phyloP scores from a whole-genome alignment of 495 filamentous ascomycete species.

The Chaetomium fimeti region DNA sequence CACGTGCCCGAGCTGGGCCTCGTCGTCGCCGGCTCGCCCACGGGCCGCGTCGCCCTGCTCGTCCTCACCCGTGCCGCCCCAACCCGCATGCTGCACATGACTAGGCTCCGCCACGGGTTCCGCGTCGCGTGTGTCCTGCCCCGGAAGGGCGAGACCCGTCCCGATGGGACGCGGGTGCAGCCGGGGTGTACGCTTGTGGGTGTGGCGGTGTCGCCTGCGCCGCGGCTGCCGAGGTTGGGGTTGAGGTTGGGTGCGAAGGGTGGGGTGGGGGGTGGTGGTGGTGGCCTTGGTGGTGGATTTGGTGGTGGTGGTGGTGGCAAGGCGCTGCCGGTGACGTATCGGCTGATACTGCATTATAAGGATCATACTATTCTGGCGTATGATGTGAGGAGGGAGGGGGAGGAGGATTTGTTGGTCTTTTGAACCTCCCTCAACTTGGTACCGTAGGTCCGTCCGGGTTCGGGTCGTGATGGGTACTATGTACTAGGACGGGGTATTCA shows the following conservation, averaged over 20 bases:
- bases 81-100: conserved; percentile 22
- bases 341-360: conserved; percentile 72
- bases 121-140: conserved; percentile 47
- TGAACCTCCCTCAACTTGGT: too few relatives aligned
- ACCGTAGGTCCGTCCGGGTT: too few relatives aligned
- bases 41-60: conserved; percentile 72
- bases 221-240: conserved; percentile 53
- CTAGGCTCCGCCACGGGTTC: conserved; percentile 38
- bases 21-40: conserved; percentile 68
- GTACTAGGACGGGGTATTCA: too few relatives aligned
- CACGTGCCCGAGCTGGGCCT: conserved; percentile 77
- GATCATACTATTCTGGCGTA: conserved; percentile 80
- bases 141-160: conserved; percentile 31
- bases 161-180: conserved; percentile 35
- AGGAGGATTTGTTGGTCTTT: conserved; percentile 31
- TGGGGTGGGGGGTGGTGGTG: background rate
- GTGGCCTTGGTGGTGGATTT: too few relatives aligned
- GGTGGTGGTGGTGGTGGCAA: background rate
- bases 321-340: conserved; percentile 47
- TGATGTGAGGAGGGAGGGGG: conserved; percentile 54
- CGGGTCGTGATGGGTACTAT: too few relatives aligned
- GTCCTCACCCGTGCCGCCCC: conserved; percentile 61
- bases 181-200: conserved; percentile 45
- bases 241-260: conserved; percentile 28
- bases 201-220: conserved; percentile 43